These are phyloP conservation scores for Cercospora sp. DNA, from an alignment of 2,329 filamentous ascomycete genomes.

Conservation along the genomic window DNA sequence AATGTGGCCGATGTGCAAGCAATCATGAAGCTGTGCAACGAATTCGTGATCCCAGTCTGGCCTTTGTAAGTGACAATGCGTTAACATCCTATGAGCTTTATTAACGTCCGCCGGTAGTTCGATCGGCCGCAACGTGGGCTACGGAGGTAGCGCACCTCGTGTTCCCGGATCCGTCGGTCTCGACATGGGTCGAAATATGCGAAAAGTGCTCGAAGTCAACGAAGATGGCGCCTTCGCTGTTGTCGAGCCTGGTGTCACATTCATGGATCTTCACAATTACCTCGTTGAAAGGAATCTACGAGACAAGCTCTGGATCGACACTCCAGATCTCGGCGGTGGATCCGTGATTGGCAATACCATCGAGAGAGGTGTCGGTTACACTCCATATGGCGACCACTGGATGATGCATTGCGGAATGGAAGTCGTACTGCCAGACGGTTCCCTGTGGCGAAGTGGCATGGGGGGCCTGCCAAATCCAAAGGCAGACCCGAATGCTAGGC, in stretches of 20 bases:
- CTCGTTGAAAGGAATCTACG: constrained; percentile 46
- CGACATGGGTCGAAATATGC: constrained; percentile 57
- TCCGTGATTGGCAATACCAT: constrained; percentile 53
- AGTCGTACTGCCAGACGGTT: constrained; percentile 45
- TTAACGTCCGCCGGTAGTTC: constrained; percentile 30
- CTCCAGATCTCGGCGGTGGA: constrained; percentile 54
- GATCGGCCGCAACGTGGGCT: constrained; percentile 55
- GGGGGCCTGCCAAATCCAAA: constrained; percentile 41
- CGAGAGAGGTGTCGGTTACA: constrained; percentile 47
- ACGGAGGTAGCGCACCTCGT: constrained; percentile 57
- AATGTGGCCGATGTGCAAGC: constrained; percentile 50
- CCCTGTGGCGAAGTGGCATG: constrained; percentile 46
- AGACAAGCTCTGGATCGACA: constrained; percentile 46
- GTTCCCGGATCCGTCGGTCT: constrained; percentile 55
- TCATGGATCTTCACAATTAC: constrained; percentile 54
- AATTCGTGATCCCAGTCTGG: constrained; percentile 51
- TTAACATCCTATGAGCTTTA: not conserved
- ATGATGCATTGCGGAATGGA: constrained; percentile 50
- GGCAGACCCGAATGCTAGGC: constrained; percentile 26
- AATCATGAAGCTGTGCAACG: constrained; percentile 50
- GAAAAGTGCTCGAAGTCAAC: constrained; percentile 55
- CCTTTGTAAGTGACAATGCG: constrained; percentile 39
- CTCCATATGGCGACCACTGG: constrained; percentile 48
- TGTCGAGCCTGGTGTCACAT: constrained; percentile 59
- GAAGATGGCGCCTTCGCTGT: constrained; percentile 53